Conservation (phyloP, 257 asterid species). For the Solanum clarkiae region DNA sequence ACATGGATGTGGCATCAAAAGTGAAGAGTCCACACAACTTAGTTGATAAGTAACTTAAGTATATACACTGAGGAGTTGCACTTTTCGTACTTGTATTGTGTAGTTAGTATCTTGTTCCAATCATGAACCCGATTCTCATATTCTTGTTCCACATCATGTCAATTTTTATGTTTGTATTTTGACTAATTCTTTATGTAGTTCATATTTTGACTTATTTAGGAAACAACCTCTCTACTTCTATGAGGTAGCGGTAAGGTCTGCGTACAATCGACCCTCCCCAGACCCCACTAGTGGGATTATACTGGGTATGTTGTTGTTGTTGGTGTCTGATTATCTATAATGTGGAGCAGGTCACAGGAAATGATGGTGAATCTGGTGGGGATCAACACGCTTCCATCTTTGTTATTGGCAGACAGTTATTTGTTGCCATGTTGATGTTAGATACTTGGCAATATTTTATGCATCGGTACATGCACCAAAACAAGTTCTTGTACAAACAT, state of each 20-base stretch:
- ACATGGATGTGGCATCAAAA: no score
- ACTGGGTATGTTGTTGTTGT: no score
- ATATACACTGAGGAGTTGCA: background rate
- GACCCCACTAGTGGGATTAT: no score
- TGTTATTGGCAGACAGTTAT: slow-evolving; percentile 44
- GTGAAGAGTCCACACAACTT: no score
- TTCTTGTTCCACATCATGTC: background rate
- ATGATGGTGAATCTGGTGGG: slow-evolving; percentile 26
- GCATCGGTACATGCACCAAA: slow-evolving; percentile 93
- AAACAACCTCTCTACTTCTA: no score
- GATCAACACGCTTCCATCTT: slow-evolving; percentile 30
- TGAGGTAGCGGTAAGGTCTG: no score
- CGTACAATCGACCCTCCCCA: no score
- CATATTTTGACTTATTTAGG: background rate
- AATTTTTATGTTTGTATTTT: background rate
- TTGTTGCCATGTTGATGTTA: slow-evolving; percentile 59
- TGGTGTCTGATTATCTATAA: background rate
- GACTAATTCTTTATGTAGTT: background rate
- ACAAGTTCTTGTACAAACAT: slow-evolving; percentile 80
- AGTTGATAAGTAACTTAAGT: background rate
- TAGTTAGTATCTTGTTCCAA: background rate
- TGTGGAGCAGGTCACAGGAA: slow-evolving; percentile 53
- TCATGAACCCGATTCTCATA: background rate
- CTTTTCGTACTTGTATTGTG: background rate
- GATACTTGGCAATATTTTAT: slow-evolving; percentile 92